phyloP scores from a whole-genome alignment of 805 yeast species.

The Hanseniaspora valbyensis region DNA sequence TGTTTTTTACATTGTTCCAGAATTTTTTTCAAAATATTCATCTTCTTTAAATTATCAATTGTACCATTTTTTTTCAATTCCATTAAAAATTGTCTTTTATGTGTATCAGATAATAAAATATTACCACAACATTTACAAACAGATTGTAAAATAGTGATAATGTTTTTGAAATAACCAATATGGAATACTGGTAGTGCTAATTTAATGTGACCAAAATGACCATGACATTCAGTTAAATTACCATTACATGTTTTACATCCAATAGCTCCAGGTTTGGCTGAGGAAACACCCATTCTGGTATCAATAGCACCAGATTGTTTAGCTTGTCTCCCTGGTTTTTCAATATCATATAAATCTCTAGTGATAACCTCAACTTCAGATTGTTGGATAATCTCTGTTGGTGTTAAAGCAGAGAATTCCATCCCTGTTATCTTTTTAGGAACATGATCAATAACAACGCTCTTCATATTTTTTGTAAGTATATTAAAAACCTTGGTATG shows the following conservation, averaged over 20 bases:
- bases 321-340: constrained; percentile 67
- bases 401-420: constrained; percentile 85
- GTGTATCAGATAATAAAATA: constrained; percentile 59
- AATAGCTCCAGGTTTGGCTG: constrained; percentile 42
- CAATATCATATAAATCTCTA: constrained; percentile 83
- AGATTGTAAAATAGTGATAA: constrained; percentile 75
- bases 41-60: constrained; percentile 79
- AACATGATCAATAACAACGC: constrained; percentile 51
- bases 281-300: constrained; percentile 85
- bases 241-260: constrained; percentile 92
- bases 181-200: constrained; percentile 94
- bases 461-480: constrained; percentile 23
- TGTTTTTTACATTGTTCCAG: constrained; percentile 92
- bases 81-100: constrained; percentile 54
- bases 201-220: constrained; percentile 93
- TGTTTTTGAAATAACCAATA: constrained; percentile 90
- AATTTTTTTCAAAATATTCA: constrained; percentile 73
- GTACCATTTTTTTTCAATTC: constrained; percentile 74
- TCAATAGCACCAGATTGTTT: constrained; percentile 81
- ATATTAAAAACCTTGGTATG: not conserved
- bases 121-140: constrained; percentile 85
- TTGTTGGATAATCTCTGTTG: constrained; percentile 82
- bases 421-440: constrained; percentile 86
- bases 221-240: constrained; percentile 85
- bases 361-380: constrained; percentile 89